Evolutionary conservation across 208 protist genomes (phyloP), one percentile per base, ranked within the genome.

Genomic region (Porcisia hertigi): DNA sequence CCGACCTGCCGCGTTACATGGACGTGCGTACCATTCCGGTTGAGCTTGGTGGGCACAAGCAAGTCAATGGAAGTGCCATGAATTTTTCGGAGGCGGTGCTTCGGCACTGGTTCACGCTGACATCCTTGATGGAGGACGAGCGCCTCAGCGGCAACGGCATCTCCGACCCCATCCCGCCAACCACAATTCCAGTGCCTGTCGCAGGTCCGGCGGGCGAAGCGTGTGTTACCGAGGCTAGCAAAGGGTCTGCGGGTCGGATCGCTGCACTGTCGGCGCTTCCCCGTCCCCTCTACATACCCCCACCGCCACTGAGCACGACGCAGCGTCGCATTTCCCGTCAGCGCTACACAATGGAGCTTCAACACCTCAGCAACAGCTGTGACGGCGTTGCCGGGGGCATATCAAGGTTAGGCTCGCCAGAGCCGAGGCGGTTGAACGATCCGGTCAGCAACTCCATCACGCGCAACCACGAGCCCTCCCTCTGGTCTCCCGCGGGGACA

Each of bases 41-140:
- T 0, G 85, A 87, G 58, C 74, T 94, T 0, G 87, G 87, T 36
- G 88, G 88, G n/a, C 66, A 83, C 77, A 79, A 84, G 55, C 72
- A 53, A 41, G 53, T 76, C 20, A 55, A 69, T 0, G 72, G 77
- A 16, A 73, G 52, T 20, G 52, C 85, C 54, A 73, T 72, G 69
- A 75, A 71, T 70, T 91, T 95, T 74, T 80, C 87, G 16, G 91
- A 95, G 69, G 77, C 82, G 49, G 91, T 93, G 58, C 82, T 95
- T 53, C 85, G 85, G 1, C 87, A 95, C 67, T 95, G 91, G 91
- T 93, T 88, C 72, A 70, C 88, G 8, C 65, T 91, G 16, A 91
- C 85, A 18, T 87, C 83, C 34, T 83, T 86, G 58, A 71, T 91
- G 25, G 76, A 85, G 39, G 62, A 76, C 12, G 87, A 92, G 57